Evolutionary conservation across 768 basidiomycete genomes (phyloP), one percentile per base, ranked within the genome.

Genomic region (Gloeostereum incarnatum): DNA sequence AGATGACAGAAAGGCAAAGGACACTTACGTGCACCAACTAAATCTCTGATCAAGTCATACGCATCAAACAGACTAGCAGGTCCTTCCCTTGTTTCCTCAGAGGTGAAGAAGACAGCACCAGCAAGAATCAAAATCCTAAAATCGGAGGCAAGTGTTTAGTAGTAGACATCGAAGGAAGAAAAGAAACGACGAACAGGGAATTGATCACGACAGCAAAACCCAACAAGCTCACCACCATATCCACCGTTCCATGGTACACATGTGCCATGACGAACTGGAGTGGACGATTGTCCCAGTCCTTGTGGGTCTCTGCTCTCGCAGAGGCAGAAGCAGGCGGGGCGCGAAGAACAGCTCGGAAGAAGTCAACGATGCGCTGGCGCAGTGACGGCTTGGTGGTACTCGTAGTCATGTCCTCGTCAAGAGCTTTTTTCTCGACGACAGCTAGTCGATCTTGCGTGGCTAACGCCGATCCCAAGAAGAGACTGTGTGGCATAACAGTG

Each of bases 401-500:
- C n/a, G n/a, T n/a, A n/a, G n/a, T n/a, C n/a, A n/a, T n/a, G n/a
- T n/a, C n/a, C n/a, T n/a, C n/a, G n/a, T n/a, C n/a, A n/a, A n/a
- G n/a, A n/a, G n/a, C n/a, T n/a, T n/a, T n/a, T n/a, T n/a, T n/a
- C n/a, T n/a, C n/a, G 54, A 38, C 35, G 49, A 39, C n/a, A 16
- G 63, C 60, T 10, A 88, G 50, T 31, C 91, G 66, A 41, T 91
- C 81, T 53, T 91, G 85, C 0, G 87, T 90, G 2, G 89, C 81
- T 3, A 96, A 73, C 21, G 78, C 75, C 2, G 87, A 89, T 4
- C 91, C 92, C 11, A 96, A 67, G 64, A 86, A 91, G n/a, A 96
- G 66, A 43, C 81, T 82, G 56, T 93, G 91, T 0, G 91, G 91
- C 91, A 93, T 93, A 42, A 91, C 81, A 2, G 89, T 96, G 1